Percentiles rank a stretch among this genome's conserved stretches.
These are phyloP conservation scores for Bimuria novae-zelandiae DNA, from an alignment of 2,329 filamentous ascomycete species.

Conservation along the genomic window DNA sequence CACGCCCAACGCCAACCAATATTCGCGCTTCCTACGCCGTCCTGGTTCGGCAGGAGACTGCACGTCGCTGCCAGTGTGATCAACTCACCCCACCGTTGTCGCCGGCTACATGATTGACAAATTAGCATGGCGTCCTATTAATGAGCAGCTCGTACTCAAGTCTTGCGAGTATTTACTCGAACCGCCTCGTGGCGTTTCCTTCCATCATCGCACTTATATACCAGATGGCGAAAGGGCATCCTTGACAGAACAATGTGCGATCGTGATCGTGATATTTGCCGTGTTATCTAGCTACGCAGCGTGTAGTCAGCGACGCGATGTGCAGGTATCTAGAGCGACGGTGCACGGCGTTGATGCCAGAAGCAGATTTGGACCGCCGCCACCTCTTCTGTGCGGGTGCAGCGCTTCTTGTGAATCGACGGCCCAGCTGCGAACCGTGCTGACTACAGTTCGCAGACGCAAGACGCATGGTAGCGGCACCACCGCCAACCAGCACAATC, in stretches of 20 bases:
- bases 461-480: constrained; percentile 13
- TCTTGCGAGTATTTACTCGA: background rate
- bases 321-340: constrained; percentile 11
- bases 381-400: constrained; percentile 29
- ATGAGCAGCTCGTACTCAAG: background rate
- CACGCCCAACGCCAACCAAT: constrained; percentile 22
- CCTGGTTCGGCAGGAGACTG: constrained; percentile 29
- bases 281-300: constrained; percentile 5
- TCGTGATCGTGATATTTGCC: constrained; percentile 2
- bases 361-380: constrained; percentile 19
- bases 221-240: background rate
- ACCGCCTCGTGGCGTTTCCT: background rate
- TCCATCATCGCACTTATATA: background rate
- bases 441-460: constrained; percentile 19
- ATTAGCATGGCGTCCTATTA: background rate
- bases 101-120: constrained; percentile 8
- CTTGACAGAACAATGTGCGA: constrained; percentile 1
- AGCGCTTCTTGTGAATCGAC: constrained; percentile 26
- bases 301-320: constrained; percentile 6
- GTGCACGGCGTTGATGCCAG: constrained; percentile 34
- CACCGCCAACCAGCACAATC: constrained; percentile 12
- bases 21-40: constrained; percentile 12
- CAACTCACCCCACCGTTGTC: background rate
- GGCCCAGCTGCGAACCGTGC: constrained; percentile 19
- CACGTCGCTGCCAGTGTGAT: constrained; percentile 16